Percentiles rank a stretch among this genome's conserved stretches.
phyloP scores from a whole-genome alignment of 2,329 filamentous ascomycete genomes.

The Aspergillus proliferans region DNA sequence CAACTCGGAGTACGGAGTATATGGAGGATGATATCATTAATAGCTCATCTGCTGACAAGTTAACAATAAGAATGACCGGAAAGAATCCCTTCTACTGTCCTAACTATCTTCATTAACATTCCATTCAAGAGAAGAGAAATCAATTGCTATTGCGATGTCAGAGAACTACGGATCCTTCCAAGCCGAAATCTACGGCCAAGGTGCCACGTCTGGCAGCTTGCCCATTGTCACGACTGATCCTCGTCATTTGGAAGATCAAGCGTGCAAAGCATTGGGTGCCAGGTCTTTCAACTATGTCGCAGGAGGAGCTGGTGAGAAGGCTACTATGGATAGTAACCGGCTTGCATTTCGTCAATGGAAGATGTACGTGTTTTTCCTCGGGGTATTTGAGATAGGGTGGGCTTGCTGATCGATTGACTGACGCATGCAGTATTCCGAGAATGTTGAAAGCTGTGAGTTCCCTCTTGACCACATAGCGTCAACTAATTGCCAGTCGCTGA shows the following conservation, averaged over 20 bases:
- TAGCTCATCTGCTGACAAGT: background rate
- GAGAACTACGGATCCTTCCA: constrained; percentile 43
- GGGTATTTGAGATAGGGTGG: background rate
- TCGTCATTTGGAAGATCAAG: constrained; percentile 51
- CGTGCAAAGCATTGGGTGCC: constrained; percentile 42
- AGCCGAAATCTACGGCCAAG: constrained; percentile 47
- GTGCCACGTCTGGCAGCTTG: constrained; percentile 43
- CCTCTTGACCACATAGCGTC: background rate
- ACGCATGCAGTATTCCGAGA: constrained; percentile 43
- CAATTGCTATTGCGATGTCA: constrained; percentile 18
- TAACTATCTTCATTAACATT: background rate
- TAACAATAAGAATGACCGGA: background rate
- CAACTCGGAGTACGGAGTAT: background rate
- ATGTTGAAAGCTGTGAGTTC: constrained; percentile 37
- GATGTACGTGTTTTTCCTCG: constrained; percentile 20
- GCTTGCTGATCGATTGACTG: constrained; percentile 1
- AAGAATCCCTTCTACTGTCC: background rate
- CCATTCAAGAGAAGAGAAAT: background rate
- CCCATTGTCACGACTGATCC: constrained; percentile 56
- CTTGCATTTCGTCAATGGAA: constrained; percentile 52
- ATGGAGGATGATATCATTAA: background rate
- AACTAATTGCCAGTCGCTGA: constrained; percentile 26
- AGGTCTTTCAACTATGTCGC: constrained; percentile 55
- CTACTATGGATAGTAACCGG: constrained; percentile 56
- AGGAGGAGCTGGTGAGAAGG: constrained; percentile 56